Evolutionary conservation across 2,329 filamentous ascomycete species (phyloP).

Genomic region (Aspergillus sergii): DNA sequence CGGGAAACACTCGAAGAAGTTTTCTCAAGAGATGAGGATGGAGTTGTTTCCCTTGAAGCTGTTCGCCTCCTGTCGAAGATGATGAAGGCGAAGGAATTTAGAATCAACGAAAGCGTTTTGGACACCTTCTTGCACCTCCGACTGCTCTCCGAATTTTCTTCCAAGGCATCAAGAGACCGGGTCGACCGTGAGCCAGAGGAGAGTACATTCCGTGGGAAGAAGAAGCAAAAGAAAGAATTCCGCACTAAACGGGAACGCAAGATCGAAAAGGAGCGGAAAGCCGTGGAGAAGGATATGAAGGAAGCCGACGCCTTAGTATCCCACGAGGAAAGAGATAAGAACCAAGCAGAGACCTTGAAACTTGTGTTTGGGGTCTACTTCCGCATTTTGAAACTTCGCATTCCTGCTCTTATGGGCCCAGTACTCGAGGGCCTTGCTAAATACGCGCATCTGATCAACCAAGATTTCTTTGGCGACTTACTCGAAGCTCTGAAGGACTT

Average conservation of each 20-base stretch:
- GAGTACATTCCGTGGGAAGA: slow-evolving; percentile 53
- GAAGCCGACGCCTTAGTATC: slow-evolving; percentile 88
- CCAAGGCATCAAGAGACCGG: slow-evolving; percentile 76
- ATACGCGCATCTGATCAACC: slow-evolving; percentile 96
- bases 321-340: slow-evolving; percentile 88
- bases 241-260: slow-evolving; percentile 88
- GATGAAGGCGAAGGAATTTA: slow-evolving; percentile 86
- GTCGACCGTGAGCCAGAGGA: slow-evolving; percentile 65
- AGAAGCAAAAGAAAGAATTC: slow-evolving; percentile 79
- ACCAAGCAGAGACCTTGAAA: slow-evolving; percentile 95
- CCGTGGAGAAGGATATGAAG: slow-evolving; percentile 88
- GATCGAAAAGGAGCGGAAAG: slow-evolving; percentile 79
- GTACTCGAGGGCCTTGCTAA: slow-evolving; percentile 92
- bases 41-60: slow-evolving; percentile 82
- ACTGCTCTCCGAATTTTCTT: slow-evolving; percentile 81
- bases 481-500: slow-evolving; percentile 93
- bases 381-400: slow-evolving; percentile 82
- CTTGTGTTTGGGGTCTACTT: slow-evolving; percentile 96
- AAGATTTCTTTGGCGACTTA: slow-evolving; percentile 97
- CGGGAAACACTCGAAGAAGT: slow-evolving; percentile 76
- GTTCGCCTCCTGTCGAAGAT: slow-evolving; percentile 86
- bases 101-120: slow-evolving; percentile 79
- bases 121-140: slow-evolving; percentile 91
- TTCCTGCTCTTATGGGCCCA: slow-evolving; percentile 88
- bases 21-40: slow-evolving; percentile 87